Percentiles rank a stretch among this genome's conserved stretches.
Evolutionary conservation across 352 stramenopile genomes (phyloP).

Genomic region (Pythium oligandrum): DNA sequence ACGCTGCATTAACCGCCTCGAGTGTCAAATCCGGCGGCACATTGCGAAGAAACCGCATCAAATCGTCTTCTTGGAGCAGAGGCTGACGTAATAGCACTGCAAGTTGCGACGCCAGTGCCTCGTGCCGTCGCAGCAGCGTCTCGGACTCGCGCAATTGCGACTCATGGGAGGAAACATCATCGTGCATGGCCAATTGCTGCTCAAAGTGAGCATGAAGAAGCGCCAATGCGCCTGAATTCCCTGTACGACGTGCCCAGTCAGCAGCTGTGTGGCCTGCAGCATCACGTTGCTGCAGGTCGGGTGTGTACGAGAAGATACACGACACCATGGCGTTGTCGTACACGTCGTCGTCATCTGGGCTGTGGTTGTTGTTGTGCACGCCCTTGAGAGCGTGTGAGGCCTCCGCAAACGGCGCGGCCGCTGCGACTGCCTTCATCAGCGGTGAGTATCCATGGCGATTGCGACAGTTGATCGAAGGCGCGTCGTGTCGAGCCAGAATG

Average conservation of each 20-base stretch:
- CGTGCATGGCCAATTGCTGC: constrained; percentile 10
- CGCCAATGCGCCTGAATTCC: constrained; percentile 27
- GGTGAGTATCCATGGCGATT: constrained; percentile 62
- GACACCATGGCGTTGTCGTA: constrained; percentile 57
- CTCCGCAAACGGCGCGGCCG: constrained; percentile 25
- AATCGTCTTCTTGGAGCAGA: constrained; percentile 32
- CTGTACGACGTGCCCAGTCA: constrained; percentile 56
- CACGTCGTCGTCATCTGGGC: background rate
- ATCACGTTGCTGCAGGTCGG: constrained; percentile 40
- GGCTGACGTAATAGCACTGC: constrained; percentile 27
- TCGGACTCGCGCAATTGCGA: constrained; percentile 30
- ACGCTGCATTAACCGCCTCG: background rate
- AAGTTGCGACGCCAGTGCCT: constrained; percentile 23
- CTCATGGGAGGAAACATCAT: constrained; percentile 28
- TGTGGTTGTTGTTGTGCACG: constrained; percentile 12
- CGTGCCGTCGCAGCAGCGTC: constrained; percentile 31
- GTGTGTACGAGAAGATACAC: constrained; percentile 31
- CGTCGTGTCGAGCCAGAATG: constrained; percentile 43
- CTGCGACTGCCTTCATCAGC: constrained; percentile 71
- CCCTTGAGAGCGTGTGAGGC: background rate
- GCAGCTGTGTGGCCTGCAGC: constrained; percentile 47
- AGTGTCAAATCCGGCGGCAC: constrained; percentile 2
- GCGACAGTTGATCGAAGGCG: constrained; percentile 44
- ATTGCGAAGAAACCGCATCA: constrained; percentile 30
- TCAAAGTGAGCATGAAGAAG: constrained; percentile 29